These are phyloP conservation scores for Guyanaporus albipodus DNA, from an alignment of 768 basidiomycete species.

Conservation along the genomic window DNA sequence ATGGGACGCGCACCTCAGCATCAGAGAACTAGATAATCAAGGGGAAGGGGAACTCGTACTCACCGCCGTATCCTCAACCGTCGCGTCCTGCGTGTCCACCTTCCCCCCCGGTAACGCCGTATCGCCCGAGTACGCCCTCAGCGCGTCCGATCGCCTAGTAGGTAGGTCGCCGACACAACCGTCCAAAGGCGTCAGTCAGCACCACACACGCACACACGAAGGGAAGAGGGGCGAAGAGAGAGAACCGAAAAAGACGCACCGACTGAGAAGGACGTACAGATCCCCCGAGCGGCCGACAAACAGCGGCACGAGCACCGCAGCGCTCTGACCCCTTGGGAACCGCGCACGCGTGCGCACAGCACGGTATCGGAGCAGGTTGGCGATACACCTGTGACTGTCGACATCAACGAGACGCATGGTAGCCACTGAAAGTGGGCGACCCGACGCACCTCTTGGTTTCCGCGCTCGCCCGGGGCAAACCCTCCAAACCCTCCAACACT, in stretches of 20 bases:
- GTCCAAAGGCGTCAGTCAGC: too few relatives aligned
- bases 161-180: too few relatives aligned
- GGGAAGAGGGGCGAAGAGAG: too few relatives aligned
- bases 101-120: slow-evolving; percentile 88
- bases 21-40: neutral
- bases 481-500: slow-evolving; percentile 9
- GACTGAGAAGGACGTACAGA: slow-evolving; percentile 78
- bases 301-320: slow-evolving; percentile 79
- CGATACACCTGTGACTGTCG: slow-evolving; percentile 20
- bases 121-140: slow-evolving; percentile 80
- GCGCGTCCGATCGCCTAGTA: slow-evolving; percentile 67
- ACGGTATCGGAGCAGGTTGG: slow-evolving; percentile 26
- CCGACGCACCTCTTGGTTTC: slow-evolving; percentile 22
- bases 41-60: neutral
- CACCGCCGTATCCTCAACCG: slow-evolving; percentile 79
- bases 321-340: slow-evolving; percentile 56
- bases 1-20: neutral
- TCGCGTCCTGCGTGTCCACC: slow-evolving; percentile 62
- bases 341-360: slow-evolving; percentile 28
- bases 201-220: too few relatives aligned
- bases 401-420: too few relatives aligned
- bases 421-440: too few relatives aligned
- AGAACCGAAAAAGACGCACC: too few relatives aligned
- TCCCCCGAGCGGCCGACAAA: slow-evolving; percentile 85
- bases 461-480: slow-evolving; percentile 8